A percentile compares a stretch with the other conserved stretches of the same genome.
Conservation (phyloP, 2,329 filamentous ascomycete genomes). For the Pleomassaria siparia region DNA sequence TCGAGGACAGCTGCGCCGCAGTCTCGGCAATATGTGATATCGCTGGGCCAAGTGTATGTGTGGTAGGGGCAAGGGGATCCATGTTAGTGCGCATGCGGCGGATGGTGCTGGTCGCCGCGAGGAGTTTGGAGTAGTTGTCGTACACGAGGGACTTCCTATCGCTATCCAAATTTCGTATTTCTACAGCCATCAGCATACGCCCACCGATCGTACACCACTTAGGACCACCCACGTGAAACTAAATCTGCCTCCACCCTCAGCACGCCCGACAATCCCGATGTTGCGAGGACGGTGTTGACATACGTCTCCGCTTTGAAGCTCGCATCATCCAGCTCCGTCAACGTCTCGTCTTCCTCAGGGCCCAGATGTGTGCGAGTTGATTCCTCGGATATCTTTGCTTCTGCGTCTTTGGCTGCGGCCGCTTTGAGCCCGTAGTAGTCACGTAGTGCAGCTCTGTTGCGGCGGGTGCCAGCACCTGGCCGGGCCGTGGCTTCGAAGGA, state of each 20-base stretch:
- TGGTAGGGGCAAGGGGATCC: constrained; percentile 75
- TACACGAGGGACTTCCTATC: constrained; percentile 97
- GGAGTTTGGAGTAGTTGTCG: constrained; percentile 97
- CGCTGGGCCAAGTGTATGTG: constrained; percentile 70
- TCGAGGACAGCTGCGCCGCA: constrained; percentile 44
- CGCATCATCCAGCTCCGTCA: constrained; percentile 69
- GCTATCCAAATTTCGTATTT: constrained; percentile 87
- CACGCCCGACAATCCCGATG: constrained; percentile 67
- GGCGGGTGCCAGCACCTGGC: constrained; percentile 45
- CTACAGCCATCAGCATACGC: constrained; percentile 36
- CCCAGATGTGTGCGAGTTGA: constrained; percentile 32
- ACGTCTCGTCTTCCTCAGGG: constrained; percentile 58
- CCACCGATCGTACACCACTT: no score
- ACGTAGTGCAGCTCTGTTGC: constrained; percentile 83
- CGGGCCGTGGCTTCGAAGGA: constrained; percentile 57
- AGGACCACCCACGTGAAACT: constrained; percentile 49
- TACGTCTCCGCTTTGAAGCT: constrained; percentile 74
- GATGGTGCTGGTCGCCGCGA: constrained; percentile 95
- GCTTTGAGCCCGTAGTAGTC: constrained; percentile 89
- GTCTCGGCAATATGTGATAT: constrained; percentile 74
- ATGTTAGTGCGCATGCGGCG: constrained; percentile 82
- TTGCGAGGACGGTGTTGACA: constrained; percentile 62
- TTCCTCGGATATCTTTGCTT: constrained; percentile 36
- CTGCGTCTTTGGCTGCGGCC: constrained; percentile 39
- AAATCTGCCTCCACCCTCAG: constrained; percentile 70